A percentile compares a stretch with the other conserved stretches of the same genome.
These are phyloP conservation scores for Backusella macrospora DNA, from an alignment of 192 early-diverging fungal genomes.

Conservation along the genomic window DNA sequence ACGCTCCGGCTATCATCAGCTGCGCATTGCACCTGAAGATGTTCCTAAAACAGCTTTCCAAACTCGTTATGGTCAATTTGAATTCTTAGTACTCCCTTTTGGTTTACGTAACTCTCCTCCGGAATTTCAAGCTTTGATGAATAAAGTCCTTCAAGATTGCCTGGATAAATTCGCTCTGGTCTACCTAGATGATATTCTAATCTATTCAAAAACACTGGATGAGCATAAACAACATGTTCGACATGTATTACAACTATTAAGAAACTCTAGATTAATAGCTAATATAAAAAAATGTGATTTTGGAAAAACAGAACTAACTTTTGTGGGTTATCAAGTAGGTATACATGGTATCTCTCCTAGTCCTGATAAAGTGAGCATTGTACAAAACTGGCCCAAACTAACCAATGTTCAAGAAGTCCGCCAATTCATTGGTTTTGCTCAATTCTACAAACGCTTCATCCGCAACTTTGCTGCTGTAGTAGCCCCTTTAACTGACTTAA, in stretches of 20 bases:
- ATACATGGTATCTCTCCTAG: too few species aligned
- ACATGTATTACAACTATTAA: conserved; percentile 21
- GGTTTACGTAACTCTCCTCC: conserved; percentile 35
- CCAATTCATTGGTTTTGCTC: conserved; percentile 6
- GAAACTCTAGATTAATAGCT: conserved; percentile 12
- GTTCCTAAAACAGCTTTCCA: conserved; percentile 38
- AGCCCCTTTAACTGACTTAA: conserved; percentile 25
- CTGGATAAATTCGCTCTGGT: conserved; percentile 33
- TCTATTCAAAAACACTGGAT: conserved; percentile 35
- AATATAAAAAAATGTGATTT: conserved; percentile 27
- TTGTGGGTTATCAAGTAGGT: too few species aligned
- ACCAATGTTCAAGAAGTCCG: conserved; percentile 14
- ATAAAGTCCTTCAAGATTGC: not conserved
- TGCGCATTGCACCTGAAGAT: conserved; percentile 25
- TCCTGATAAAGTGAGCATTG: not conserved
- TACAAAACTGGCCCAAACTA: conserved; percentile 3
- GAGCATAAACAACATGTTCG: conserved; percentile 40
- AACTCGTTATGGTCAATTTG: conserved; percentile 36
- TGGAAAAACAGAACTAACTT: not conserved
- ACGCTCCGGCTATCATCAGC: conserved; percentile 25
- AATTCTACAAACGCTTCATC: conserved; percentile 32
- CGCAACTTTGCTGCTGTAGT: conserved; percentile 17
- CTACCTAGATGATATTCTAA: conserved; percentile 49
- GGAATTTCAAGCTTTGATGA: conserved; percentile 28
- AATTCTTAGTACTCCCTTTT: conserved; percentile 48